These are phyloP conservation scores for Cicer pinnatifidum DNA, from an alignment of 306 rosid genomes.

Conservation along the genomic window DNA sequence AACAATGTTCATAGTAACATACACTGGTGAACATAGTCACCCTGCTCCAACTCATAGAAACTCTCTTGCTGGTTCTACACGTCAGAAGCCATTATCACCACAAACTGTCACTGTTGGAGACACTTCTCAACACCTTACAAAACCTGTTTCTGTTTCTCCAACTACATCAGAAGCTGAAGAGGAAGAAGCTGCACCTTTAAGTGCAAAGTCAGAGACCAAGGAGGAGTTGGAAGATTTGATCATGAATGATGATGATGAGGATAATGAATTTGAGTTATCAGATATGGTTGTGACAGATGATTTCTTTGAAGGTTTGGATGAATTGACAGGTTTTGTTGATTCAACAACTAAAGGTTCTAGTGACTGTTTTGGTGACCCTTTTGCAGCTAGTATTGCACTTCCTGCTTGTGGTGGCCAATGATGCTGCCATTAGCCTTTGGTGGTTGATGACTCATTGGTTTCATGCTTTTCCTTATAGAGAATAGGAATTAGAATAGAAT, in stretches of 20 bases:
- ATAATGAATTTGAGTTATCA: conserved; percentile 59
- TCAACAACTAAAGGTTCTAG: conserved; percentile 11
- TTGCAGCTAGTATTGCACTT: conserved; percentile 49
- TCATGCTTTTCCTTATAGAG: conserved; percentile 32
- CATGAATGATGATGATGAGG: conserved; percentile 66
- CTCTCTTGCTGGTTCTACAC: conserved; percentile 96
- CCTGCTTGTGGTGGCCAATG: conserved; percentile 59
- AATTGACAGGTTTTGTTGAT: conserved; percentile 52
- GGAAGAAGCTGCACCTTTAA: conserved; percentile 40
- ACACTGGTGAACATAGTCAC: conserved; percentile 93
- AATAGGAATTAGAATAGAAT: conserved; percentile 17
- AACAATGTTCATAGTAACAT: conserved; percentile 87
- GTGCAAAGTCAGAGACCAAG: conserved; percentile 58
- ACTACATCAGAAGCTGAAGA: conserved; percentile 61
- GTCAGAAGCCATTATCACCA: conserved; percentile 65
- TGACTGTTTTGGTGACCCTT: conserved; percentile 62
- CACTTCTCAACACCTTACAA: conserved; percentile 41
- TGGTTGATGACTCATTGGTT: conserved; percentile 52
- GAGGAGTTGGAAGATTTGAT: conserved; percentile 65
- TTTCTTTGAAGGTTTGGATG: conserved; percentile 87
- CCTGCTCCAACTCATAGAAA: conserved; percentile 94
- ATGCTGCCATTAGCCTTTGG: conserved; percentile 52
- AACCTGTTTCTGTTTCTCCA: conserved; percentile 57
- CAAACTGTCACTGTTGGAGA: conserved; percentile 40
- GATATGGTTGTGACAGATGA: conserved; percentile 69